phyloP scores from a whole-genome alignment of 129 eudicot species.

The Tagetes patula region DNA sequence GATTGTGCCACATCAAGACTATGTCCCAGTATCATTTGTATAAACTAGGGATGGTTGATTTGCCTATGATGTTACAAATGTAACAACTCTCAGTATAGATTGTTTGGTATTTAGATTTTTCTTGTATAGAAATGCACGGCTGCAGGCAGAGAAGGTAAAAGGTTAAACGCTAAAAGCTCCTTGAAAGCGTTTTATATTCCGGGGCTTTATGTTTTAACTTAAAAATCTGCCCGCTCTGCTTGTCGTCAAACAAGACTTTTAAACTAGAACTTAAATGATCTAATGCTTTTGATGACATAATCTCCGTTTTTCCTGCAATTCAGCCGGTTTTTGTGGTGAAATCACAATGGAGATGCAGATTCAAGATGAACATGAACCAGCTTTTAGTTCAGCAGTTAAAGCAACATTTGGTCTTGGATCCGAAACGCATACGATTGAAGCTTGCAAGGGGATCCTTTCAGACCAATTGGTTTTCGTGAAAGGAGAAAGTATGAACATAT shows the following conservation, averaged over 20 bases:
- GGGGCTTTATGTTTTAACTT: neutral
- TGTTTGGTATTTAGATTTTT: no score
- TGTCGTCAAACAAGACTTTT: neutral
- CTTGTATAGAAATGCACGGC: neutral
- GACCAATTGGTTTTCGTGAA: constrained; percentile 64
- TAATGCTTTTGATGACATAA: neutral
- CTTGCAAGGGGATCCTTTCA: constrained; percentile 56
- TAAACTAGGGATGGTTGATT: no score
- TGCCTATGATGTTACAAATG: no score
- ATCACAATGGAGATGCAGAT: constrained; percentile 47
- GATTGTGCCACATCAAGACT: no score
- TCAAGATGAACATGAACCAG: constrained; percentile 5
- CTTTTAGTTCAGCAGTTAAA: constrained; percentile 42
- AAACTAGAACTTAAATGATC: neutral
- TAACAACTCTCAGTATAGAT: no score
- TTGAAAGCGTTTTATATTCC: neutral
- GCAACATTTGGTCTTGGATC: constrained; percentile 75
- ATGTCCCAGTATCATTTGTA: no score
- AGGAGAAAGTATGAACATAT: constrained; percentile 73
- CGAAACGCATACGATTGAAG: constrained; percentile 50
- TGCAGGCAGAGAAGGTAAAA: neutral
- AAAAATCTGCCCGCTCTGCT: neutral
- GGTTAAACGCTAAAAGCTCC: neutral
- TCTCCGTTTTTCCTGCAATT: neutral
- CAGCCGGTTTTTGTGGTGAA: constrained; percentile 9